Percentiles rank a stretch among this genome's conserved stretches.
phyloP scores from a whole-genome alignment of 148 eudicot species.

The Nyssa sinensis region DNA sequence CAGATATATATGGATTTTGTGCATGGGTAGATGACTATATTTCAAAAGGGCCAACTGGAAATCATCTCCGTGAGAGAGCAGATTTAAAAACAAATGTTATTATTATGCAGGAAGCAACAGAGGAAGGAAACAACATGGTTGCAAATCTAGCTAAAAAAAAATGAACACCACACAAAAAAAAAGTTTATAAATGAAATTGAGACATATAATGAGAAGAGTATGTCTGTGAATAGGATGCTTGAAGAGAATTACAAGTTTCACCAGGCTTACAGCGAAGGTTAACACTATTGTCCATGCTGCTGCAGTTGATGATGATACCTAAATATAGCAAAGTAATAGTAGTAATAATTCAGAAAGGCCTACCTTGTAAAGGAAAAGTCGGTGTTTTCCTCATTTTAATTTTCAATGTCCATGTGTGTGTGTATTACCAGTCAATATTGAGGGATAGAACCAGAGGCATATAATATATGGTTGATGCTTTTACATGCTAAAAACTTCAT shows the following conservation, averaged over 20 bases:
- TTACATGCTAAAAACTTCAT: too few relatives aligned
- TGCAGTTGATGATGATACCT: too few relatives aligned
- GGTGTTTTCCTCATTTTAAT: too few relatives aligned
- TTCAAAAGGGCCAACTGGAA: constrained; percentile 27
- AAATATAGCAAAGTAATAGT: not conserved
- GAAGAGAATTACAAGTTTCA: too few relatives aligned
- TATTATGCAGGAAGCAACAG: constrained; percentile 19
- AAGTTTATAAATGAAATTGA: constrained; percentile 17
- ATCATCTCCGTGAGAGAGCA: constrained; percentile 25
- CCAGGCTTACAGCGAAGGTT: constrained; percentile 36
- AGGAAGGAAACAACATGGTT: constrained; percentile 16
- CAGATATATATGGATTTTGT: constrained; percentile 33
- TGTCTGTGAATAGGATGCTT: too few relatives aligned
- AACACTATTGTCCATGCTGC: not conserved
- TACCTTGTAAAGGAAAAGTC: too few relatives aligned
- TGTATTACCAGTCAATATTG: too few relatives aligned
- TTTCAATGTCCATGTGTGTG: too few relatives aligned
- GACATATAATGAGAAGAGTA: too few relatives aligned
- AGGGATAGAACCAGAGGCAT: too few relatives aligned
- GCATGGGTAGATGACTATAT: constrained; percentile 36
- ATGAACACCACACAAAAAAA: constrained; percentile 24
- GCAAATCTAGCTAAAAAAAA: constrained; percentile 23
- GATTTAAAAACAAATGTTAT: constrained; percentile 24
- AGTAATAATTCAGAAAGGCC: too few relatives aligned
- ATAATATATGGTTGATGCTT: too few relatives aligned